Evolutionary conservation across 176 grass and related monocot species (phyloP).

Genomic region (Metroxylon sagu): DNA sequence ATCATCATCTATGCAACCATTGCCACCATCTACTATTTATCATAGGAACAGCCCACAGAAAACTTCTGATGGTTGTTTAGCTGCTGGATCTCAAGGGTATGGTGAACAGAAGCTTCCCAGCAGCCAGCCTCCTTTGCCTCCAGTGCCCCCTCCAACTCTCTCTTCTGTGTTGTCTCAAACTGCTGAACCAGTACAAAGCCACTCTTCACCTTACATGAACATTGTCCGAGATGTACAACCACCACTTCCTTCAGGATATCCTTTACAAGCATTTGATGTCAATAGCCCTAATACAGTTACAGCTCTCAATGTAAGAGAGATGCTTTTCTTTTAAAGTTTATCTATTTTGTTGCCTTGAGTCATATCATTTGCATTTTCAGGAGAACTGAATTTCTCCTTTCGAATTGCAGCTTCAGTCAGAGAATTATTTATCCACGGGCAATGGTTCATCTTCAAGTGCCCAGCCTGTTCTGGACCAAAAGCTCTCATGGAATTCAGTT

Average conservation of each 20-base stretch:
- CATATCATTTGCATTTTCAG: neutral
- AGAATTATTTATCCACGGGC: slow-evolving; percentile 38
- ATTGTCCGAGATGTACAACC: slow-evolving; percentile 48
- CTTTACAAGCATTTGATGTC: slow-evolving; percentile 53
- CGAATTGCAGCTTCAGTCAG: slow-evolving; percentile 60
- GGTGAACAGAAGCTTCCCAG: slow-evolving; percentile 34
- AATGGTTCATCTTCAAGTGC: slow-evolving; percentile 47
- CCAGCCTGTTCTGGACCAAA: slow-evolving; percentile 48
- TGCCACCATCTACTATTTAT: slow-evolving; percentile 26
- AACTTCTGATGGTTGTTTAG: slow-evolving; percentile 27
- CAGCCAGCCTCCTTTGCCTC: slow-evolving; percentile 77
- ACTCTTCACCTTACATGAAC: slow-evolving; percentile 32
- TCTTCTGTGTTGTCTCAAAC: slow-evolving; percentile 33
- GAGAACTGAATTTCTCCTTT: slow-evolving; percentile 15
- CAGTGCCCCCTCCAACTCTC: slow-evolving; percentile 54
- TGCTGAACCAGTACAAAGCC: slow-evolving; percentile 45
- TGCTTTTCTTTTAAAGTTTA: neutral
- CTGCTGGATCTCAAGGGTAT: slow-evolving; percentile 34
- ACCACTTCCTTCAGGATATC: slow-evolving; percentile 57
- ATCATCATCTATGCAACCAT: slow-evolving; percentile 24
- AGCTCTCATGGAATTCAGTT: slow-evolving; percentile 62
- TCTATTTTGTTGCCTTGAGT: neutral
- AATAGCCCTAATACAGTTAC: slow-evolving; percentile 36
- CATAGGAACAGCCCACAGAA: slow-evolving; percentile 35
- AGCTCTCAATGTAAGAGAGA: slow-evolving; percentile 48